Conservation (phyloP, 1,284 basidiomycete species). For the Ustilago vetiveriae region DNA sequence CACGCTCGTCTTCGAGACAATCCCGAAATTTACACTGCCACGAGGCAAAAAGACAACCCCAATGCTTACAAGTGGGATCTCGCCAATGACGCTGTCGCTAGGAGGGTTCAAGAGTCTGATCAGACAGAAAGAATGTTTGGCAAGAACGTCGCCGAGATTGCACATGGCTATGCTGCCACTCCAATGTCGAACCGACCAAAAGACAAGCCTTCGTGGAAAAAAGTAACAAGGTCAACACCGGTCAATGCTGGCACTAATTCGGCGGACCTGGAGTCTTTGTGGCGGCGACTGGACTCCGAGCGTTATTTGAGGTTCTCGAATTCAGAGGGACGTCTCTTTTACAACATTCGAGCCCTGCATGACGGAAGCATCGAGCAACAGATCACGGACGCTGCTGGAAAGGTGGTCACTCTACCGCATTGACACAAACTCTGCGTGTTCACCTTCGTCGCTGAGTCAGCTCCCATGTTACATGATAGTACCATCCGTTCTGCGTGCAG, state of each 20-base stretch:
- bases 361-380: conserved; percentile 2
- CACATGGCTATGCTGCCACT: background rate
- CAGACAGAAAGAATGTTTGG: background rate
- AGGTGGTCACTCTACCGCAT: too few relatives aligned
- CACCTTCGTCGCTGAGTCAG: too few relatives aligned
- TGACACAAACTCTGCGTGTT: too few relatives aligned
- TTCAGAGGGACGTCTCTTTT: background rate
- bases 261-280: background rate
- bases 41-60: background rate
- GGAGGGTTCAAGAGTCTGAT: background rate
- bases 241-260: too few relatives aligned
- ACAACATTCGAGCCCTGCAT: background rate
- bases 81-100: background rate
- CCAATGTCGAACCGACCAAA: background rate
- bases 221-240: too few relatives aligned
- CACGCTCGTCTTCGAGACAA: background rate
- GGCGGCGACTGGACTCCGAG: background rate
- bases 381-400: background rate
- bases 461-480: too few relatives aligned
- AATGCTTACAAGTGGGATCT: too few relatives aligned
- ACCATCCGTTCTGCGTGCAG: too few relatives aligned
- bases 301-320: conserved; percentile 1
- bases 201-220: too few relatives aligned
- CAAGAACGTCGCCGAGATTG: background rate
- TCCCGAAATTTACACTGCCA: background rate